Evolutionary conservation across 768 basidiomycete genomes (phyloP), one percentile per base, ranked within the genome.

Genomic region (Gloeophyllum trabeum): DNA sequence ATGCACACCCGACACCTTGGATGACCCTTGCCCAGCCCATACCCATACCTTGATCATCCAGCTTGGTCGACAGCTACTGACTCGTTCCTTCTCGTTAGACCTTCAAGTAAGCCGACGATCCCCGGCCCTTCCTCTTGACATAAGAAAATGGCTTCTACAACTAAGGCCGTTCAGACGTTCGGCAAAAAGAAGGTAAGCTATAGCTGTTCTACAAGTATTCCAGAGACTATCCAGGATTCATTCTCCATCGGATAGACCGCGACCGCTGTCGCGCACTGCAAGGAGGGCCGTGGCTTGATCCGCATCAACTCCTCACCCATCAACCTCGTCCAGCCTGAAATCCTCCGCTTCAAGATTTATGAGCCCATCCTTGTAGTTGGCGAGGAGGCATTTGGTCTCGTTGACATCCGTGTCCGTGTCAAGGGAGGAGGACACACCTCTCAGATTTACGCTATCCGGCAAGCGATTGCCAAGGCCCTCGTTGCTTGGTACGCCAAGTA

Each of bases 401-500:
- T 98, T 54, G 94, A 99, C 69, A 92, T 99, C 66, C 88, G 94
- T 52, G 88, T 98, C 42, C 89, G 93, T 40, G 94, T 96, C 52
- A 93, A 92, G 66, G 96, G 96, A 62, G 96, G 96, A 75, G 96
- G 96, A 66, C 96, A 98, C 73, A 92, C 91, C 46, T 94, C 94
- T 42, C 94, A 99, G 66, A 76, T 99, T 49, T 99, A 98, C 68
- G 96, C 96, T 49, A 90, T 98, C 62, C 89, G 96, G 49, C 96
- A 99, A 71, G 96, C 96, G 28, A 94, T 99, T 56, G 85, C 89
- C 53, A 97, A 96, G 71, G 96, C 94, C 46, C 65, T 98, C 50
- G 87, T 99, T 55, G 96, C 96, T 40, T 98, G 90, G 76, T 92
- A 94, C 64, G 87, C 91, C 67, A 99, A 98, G 69, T 97, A 97